phyloP scores from a whole-genome alignment of 306 rosid genomes.

The Carpinus fangiana region DNA sequence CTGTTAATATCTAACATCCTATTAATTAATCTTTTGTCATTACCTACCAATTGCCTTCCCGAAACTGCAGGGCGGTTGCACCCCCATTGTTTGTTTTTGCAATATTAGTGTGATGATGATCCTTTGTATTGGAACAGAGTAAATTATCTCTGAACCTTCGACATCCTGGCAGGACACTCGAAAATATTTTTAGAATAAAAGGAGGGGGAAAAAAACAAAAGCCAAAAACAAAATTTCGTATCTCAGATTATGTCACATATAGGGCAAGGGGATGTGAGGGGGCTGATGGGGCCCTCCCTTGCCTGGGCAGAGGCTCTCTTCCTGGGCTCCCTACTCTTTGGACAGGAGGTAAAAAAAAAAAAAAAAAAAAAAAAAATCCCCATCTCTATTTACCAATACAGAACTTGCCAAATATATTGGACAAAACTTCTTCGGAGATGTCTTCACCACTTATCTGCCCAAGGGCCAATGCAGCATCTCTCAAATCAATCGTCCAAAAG shows the following conservation, averaged over 20 bases:
- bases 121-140: not conserved
- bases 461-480: conserved; percentile 82
- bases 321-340: no score
- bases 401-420: conserved; percentile 85
- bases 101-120: not conserved
- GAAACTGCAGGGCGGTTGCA: conserved; percentile 14
- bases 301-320: no score
- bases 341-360: no score
- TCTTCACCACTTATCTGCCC: conserved; percentile 94
- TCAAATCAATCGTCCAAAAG: conserved; percentile 96
- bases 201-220: no score
- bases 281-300: no score
- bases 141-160: no score
- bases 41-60: conserved; percentile 32
- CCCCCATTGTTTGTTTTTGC: conserved; percentile 6
- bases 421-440: conserved; percentile 84
- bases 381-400: conserved; percentile 73
- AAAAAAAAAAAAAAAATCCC: no score
- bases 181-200: not conserved
- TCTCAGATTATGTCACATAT: no score
- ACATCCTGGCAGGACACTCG: no score
- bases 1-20: conserved; percentile 13
- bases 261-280: no score
- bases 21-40: conserved; percentile 9
- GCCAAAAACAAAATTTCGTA: not conserved